phyloP scores from a whole-genome alignment of 768 basidiomycete genomes.

The Jaapia argillacea region DNA sequence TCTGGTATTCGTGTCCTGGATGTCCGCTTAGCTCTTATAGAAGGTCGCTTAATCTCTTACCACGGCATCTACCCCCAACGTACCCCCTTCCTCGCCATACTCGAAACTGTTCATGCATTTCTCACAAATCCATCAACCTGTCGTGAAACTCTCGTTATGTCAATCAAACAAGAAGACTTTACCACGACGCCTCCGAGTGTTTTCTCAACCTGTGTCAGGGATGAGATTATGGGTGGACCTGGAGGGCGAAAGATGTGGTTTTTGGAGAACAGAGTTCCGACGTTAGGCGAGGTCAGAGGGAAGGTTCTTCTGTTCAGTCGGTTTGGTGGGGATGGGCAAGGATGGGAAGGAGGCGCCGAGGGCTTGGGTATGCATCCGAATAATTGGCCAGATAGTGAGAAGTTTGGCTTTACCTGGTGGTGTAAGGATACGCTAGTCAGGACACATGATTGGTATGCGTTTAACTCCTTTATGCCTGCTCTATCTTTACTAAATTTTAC shows the following conservation, averaged over 20 bases:
- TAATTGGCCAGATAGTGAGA: slow-evolving; percentile 74
- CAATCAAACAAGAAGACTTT: slow-evolving; percentile 83
- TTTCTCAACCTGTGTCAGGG: slow-evolving; percentile 59
- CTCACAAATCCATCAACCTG: slow-evolving; percentile 45
- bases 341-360: slow-evolving; percentile 59
- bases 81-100: slow-evolving; percentile 56
- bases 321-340: slow-evolving; percentile 61
- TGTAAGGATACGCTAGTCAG: slow-evolving; percentile 59
- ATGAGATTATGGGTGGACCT: slow-evolving; percentile 49
- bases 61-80: slow-evolving; percentile 72
- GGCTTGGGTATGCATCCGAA: slow-evolving; percentile 84
- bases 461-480: background rate
- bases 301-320: slow-evolving; percentile 80
- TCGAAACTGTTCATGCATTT: slow-evolving; percentile 51
- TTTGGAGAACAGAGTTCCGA: slow-evolving; percentile 71
- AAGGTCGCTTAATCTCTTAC: slow-evolving; percentile 60
- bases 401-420: slow-evolving; percentile 70
- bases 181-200: slow-evolving; percentile 27
- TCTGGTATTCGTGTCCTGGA: slow-evolving; percentile 79
- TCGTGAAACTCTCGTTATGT: slow-evolving; percentile 75
- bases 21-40: slow-evolving; percentile 62
- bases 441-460: slow-evolving; percentile 75
- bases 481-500: background rate
- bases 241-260: slow-evolving; percentile 64
- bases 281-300: slow-evolving; percentile 76